Base-by-base conservation (phyloP, 2,329 filamentous ascomycete species). In the Aschersonia sp. region DNA sequence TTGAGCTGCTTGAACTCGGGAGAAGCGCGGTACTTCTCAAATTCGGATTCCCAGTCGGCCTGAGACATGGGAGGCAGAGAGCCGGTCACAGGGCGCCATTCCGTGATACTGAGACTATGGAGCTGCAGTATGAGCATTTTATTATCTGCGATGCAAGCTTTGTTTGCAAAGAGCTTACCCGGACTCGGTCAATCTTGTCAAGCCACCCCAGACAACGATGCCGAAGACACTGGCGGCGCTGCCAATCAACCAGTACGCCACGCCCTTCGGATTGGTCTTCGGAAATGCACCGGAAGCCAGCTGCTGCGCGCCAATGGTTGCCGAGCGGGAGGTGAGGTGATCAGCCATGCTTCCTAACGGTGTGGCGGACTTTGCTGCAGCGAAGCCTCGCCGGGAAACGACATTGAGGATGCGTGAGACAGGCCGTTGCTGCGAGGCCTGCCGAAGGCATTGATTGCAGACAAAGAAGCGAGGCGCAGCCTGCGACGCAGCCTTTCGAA, bases 71-170 rank as follows among this genome's bases (percentile, higher is more conserved):
- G 92, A 38, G 89, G 89, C 40, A 94, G 70, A 12, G 89, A 89
- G 55, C 92, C 92, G 7, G 92, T 97, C 43, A 98, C 89, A 45
- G 92, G 92, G 56, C 82, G 84, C 92, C 92, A 98, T 85, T 98
- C 92, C 53, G 92, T 98, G 58, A 98, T 98, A 63, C 89, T 96
- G 55, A 98, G 75, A 44, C 91, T 94, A 5, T 12, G 35, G 20
- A 20, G 20, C 20, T 20, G 20, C 20, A 20, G 20, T 20, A 20
- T 20, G 20, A 20, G 20, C 20, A 20, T 20, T 20, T 20, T 20
- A 20, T 20, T 20, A 20, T 20, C 20, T 20, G 20, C 20, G 20
- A 20, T 20, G 2, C 20, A 20, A 20, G 20, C 20, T 20, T 20
- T 20, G 20, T 20, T 20, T 20, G 20, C 20, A 20, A 20, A 38